A percentile compares a stretch with the other conserved stretches of the same genome.
Conservation (phyloP, 2,329 filamentous ascomycete genomes). For the Helicocarpus griseus region DNA sequence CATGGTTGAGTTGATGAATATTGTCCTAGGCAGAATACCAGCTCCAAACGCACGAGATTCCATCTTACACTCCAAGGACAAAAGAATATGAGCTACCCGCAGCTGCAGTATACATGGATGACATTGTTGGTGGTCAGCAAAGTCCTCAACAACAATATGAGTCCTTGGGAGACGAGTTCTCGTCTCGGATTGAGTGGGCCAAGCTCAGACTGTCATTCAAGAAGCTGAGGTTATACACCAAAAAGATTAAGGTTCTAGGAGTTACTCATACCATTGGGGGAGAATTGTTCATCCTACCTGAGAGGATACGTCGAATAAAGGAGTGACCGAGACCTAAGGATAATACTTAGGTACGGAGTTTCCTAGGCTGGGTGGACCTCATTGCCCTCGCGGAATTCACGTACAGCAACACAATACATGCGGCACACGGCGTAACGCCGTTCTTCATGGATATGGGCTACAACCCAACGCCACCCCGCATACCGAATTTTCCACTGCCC, state of each 20-base stretch:
- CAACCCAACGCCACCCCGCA: too few species aligned
- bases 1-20: not conserved
- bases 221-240: not conserved
- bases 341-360: too few species aligned
- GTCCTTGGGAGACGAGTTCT: not conserved
- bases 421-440: too few species aligned
- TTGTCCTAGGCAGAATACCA: not conserved
- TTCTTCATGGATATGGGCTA: too few species aligned
- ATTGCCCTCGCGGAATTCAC: too few species aligned
- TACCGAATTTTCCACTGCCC: too few species aligned
- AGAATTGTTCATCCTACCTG: too few species aligned
- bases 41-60: not conserved
- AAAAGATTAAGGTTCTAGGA: not conserved
- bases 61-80: not conserved
- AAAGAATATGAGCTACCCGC: not conserved
- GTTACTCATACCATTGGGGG: too few species aligned
- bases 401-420: too few species aligned
- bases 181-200: not conserved
- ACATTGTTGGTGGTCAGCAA: not conserved
- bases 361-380: too few species aligned
- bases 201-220: conserved; percentile 4
- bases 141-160: not conserved
- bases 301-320: too few species aligned
- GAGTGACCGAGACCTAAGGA: too few species aligned
- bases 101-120: not conserved